A percentile compares a stretch with the other conserved stretches of the same genome.
Evolutionary conservation across 495 filamentous ascomycete genomes (phyloP).

Genomic region (Eremomyces bilateralis): DNA sequence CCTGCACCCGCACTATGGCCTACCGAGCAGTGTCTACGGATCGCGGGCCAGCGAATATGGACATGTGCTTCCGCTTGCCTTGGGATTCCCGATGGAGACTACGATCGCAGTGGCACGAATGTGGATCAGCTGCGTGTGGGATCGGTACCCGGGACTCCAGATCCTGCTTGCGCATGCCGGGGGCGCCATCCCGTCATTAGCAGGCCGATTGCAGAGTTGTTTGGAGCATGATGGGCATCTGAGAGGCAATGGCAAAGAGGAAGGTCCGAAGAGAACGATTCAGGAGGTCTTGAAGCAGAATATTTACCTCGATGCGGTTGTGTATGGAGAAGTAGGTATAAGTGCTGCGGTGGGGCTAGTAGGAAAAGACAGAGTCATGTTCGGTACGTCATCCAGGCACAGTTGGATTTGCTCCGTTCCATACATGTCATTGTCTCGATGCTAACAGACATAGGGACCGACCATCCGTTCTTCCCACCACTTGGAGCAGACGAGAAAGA

Average conservation of each 20-base stretch:
- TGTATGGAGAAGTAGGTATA: conserved; percentile 54
- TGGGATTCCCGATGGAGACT: conserved; percentile 87
- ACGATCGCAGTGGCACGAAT: conserved; percentile 80
- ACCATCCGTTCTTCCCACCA: conserved; percentile 91
- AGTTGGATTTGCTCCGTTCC: background rate
- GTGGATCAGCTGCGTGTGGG: conserved; percentile 68
- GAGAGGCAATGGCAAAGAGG: conserved; percentile 25
- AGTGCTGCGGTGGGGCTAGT: conserved; percentile 47
- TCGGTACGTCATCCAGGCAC: conserved; percentile 28
- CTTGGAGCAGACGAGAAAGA: conserved; percentile 34
- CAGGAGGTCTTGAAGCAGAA: conserved; percentile 76
- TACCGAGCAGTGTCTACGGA: conserved; percentile 62
- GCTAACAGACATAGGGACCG: conserved; percentile 34
- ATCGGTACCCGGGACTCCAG: conserved; percentile 44
- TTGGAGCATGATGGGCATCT: conserved; percentile 60
- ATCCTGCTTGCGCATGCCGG: conserved; percentile 76
- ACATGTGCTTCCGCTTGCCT: conserved; percentile 65
- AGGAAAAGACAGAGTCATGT: conserved; percentile 46
- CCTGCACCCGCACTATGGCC: conserved; percentile 83
- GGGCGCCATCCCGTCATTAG: conserved; percentile 73
- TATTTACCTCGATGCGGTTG: conserved; percentile 75
- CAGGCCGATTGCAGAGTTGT: conserved; percentile 75
- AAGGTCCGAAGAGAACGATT: conserved; percentile 30
- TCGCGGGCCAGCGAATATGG: conserved; percentile 50
- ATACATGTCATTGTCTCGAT: background rate